Evolutionary conservation across 2,329 filamentous ascomycete species (phyloP), one percentile per base, ranked within the genome.

Genomic region (Trichoderma breve): DNA sequence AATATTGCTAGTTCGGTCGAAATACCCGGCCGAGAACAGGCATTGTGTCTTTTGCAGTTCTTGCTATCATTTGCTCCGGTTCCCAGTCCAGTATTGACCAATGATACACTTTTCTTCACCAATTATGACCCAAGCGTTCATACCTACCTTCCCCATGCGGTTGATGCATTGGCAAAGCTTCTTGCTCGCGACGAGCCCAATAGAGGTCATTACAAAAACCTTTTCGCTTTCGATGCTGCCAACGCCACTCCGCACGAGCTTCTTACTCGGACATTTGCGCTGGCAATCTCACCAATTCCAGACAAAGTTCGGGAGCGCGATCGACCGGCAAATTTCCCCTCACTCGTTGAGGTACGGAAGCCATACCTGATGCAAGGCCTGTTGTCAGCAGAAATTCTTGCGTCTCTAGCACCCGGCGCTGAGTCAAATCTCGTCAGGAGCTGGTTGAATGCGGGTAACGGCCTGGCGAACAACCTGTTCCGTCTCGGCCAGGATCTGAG

Each of bases 181-280:
- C 86, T 99, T 30, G 95, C 96, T 4, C 89, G 95, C 66, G 96
- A 98, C 79, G 95, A 98, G 76, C 95, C 96, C 0, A 99, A 99
- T 77, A 87, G 96, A 73, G 90, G 90, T 3, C 91, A 93, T 76
- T 98, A 95, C 84, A 93, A 92, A 79, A 86, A 89, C 53, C 92
- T 98, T 11, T 97, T 98, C 77, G 85, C 90, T 24, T 86, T 91
- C 7, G 94, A 97, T 76, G 86, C 90, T 7, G 84, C 84, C 18
- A 87, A 89, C 11, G 85, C 85, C 1, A 86, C 90, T 8, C 88
- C 92, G 0, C 91, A 91, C 76, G 94, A 98, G 74, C 87, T 98
- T 14, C 85, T 98, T 5, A 98, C 95, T 0, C 90, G 92, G 72
- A 89, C 94, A 0, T 98, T 99, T 81, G 94, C 90, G 4, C 86